Base-by-base conservation (phyloP, 2,329 filamentous ascomycete species). In the Chaetomiaceae sp. region DNA sequence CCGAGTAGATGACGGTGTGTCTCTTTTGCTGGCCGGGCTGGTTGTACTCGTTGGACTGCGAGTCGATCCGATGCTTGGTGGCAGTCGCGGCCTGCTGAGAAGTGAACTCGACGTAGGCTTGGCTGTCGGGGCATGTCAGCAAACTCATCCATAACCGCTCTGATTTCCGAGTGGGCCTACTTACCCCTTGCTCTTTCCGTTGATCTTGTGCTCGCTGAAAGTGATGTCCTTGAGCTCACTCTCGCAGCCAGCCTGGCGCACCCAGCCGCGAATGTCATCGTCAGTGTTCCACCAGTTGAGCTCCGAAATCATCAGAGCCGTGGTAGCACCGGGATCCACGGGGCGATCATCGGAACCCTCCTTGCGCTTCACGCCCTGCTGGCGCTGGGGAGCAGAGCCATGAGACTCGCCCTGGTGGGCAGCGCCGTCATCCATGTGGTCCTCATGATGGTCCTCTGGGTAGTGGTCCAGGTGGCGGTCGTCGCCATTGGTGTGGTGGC, bases 161-260 rank as follows among this genome's bases (percentile, higher is more conserved):
- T 12, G 30, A n/a, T 7, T 12, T 13, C 3, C 23, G 16, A 4
- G 9, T 3, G 14, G 17, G 25, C 2, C 9, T 13, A 69, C 83
- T 57, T 77, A 95, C 91, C 93, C 92, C 74, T 97, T 96, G 71
- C 89, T 96, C 73, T 99, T 99, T 60, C 93, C 93, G 60, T 99
- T 99, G 42, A 97, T 91, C 67, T 99, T 99, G 70, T 97, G 93
- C 68, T 99, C 93, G 63, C 89, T 96, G 68, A 97, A 99, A 0
- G 91, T 96, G 45, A 99, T 82, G 55, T 97, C 93, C 62, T 88
- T 90, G 16, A 97, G 73, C 63, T 96, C 89, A 40, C 85, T 79
- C 67, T 97, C 93, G 60, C 83, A 88, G 2, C 79, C 81, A n/a
- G 86, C 88, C 58, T 87, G 79, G 58, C 83, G 83, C 20, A 87